Base-by-base conservation (phyloP, 768 basidiomycete species). In the Collybia sp. region DNA sequence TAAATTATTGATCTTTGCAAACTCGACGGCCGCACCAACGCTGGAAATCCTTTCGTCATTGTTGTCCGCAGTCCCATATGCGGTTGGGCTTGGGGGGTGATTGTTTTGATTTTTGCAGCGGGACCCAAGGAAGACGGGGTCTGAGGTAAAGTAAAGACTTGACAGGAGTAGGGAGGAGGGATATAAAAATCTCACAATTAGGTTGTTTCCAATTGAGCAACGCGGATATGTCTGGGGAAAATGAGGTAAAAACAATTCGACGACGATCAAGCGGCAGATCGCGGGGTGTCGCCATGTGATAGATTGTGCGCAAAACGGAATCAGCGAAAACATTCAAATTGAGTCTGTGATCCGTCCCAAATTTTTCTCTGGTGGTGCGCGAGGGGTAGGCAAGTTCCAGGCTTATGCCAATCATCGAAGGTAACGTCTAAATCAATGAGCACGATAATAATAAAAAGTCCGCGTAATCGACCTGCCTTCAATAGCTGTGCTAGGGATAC, bases 171-270 rank as follows among this genome's bases (percentile, higher is more conserved):
- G 53, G 53, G 40, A 41, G 35, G 18, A n/a, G n/a, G n/a, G n/a
- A n/a, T n/a, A n/a, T n/a, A n/a, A n/a, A n/a, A n/a, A n/a, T n/a
- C 82, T 66, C 68, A 92, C 95, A 98, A 64, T 98, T 98, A 11
- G 95, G 95, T 65, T 99, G 95, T 66, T 99, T 99, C 96, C 95
- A 98, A 58, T 99, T 98, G 45, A 97, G 65, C 12, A 89, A 85
- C 6, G 89, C 82, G 64, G 93, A 95, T 0, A 93, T 80, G 59
- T 89, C 84, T 8, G 94, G 90, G 40, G 87, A 86, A 63, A 89
- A 98, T 5, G 93, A 95, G 33, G 85, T 85, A 60, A 99, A 93
- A n/a, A 92, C 80, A 49, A 97, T 81, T 54, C 85, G 85, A 42
- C 93, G 75, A 45, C 87, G 82, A 41, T 71, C 69, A 47, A 71